A percentile compares a stretch with the other conserved stretches of the same genome.
phyloP scores from a whole-genome alignment of 2,329 filamentous ascomycete genomes.

The Periconia sp. region DNA sequence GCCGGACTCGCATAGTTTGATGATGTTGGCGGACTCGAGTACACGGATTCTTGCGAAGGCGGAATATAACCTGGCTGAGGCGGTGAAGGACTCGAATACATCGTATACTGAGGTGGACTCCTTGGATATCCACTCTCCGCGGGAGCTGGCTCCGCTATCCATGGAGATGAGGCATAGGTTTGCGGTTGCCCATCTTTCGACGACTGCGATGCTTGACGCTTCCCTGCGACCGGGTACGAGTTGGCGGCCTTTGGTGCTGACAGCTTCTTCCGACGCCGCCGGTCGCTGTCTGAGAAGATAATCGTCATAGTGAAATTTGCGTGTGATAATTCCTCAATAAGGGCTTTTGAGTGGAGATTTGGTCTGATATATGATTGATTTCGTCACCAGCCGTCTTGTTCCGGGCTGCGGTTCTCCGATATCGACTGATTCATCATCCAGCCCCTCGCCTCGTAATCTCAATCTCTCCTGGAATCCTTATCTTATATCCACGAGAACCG shows the following conservation, averaged over 20 bases:
- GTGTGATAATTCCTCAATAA: too few species aligned
- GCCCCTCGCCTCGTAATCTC: too few species aligned
- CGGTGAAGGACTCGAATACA: constrained; percentile 25
- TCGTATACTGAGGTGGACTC: constrained; percentile 11
- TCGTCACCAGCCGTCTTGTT: too few species aligned
- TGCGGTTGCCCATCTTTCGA: constrained; percentile 17
- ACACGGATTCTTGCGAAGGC: too few species aligned
- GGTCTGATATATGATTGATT: constrained; percentile 3
- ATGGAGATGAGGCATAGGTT: constrained; percentile 2
- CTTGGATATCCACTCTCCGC: constrained; percentile 14
- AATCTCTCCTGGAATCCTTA: too few species aligned
- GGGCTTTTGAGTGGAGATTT: too few species aligned
- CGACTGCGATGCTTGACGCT: constrained; percentile 19
- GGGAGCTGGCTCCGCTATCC: constrained; percentile 19
- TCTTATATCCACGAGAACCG: too few species aligned
- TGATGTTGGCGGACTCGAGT: too few species aligned
- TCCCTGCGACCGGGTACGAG: constrained; percentile 19
- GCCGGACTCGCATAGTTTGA: background rate
- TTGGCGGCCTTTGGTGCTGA: constrained; percentile 23
- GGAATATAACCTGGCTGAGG: constrained; percentile 15
- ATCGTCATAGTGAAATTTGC: constrained; percentile 19
- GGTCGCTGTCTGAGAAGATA: constrained; percentile 20
- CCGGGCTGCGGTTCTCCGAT: too few species aligned
- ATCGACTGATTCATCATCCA: too few species aligned
- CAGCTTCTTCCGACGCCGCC: constrained; percentile 27